Percentiles rank a stretch among this genome's conserved stretches.
Conservation (phyloP, 2,329 filamentous ascomycete species). For the Zalaria obscura region DNA sequence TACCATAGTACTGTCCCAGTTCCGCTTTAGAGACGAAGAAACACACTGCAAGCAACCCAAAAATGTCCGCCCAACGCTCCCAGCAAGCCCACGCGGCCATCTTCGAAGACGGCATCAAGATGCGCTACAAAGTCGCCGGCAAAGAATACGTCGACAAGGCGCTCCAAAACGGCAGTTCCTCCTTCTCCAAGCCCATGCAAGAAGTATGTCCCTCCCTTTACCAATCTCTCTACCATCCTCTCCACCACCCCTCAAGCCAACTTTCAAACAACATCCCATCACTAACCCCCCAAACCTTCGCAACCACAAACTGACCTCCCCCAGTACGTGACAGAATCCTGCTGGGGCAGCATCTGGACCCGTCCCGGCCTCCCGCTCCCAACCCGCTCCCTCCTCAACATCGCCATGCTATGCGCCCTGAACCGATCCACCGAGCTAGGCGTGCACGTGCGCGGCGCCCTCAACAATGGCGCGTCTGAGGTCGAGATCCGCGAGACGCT, state of each 20-base stretch:
- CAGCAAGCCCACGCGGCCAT: slow-evolving; percentile 35
- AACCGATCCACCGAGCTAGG: slow-evolving; percentile 46
- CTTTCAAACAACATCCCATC: background rate
- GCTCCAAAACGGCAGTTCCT: slow-evolving; percentile 39
- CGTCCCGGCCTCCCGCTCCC: slow-evolving; percentile 48
- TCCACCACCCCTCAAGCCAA: background rate
- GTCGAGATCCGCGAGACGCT: slow-evolving; percentile 48
- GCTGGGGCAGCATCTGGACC: slow-evolving; percentile 51
- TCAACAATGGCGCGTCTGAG: slow-evolving; percentile 48
- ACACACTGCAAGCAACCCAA: too few relatives aligned
- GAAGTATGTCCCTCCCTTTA: slow-evolving; percentile 26
- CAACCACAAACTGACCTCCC: background rate
- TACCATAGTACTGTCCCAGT: too few relatives aligned
- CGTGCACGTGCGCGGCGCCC: slow-evolving; percentile 47
- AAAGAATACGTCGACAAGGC: slow-evolving; percentile 45
- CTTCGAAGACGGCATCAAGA: slow-evolving; percentile 46
- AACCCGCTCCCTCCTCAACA: slow-evolving; percentile 47
- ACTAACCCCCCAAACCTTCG: background rate
- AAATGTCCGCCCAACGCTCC: background rate
- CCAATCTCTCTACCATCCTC: background rate
- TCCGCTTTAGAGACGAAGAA: too few relatives aligned
- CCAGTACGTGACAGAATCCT: slow-evolving; percentile 42
- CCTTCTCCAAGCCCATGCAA: slow-evolving; percentile 47
- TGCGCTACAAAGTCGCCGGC: slow-evolving; percentile 47
- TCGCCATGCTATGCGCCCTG: slow-evolving; percentile 49